phyloP scores from a whole-genome alignment of 1,284 basidiomycete genomes.

The Apiotrichum veenhuisii region DNA sequence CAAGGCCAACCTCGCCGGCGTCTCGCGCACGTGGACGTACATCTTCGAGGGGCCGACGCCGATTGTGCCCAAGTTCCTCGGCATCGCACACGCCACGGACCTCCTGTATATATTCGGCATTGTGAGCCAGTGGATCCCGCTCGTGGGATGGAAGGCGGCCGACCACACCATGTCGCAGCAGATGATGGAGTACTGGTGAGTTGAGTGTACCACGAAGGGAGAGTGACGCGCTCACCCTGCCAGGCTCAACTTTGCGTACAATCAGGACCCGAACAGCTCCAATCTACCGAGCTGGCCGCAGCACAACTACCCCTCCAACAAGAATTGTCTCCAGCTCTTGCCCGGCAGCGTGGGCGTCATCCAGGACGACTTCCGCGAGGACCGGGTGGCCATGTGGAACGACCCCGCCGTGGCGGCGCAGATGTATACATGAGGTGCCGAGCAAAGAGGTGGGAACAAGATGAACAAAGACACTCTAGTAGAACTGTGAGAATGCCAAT shows the following conservation, averaged over 20 bases:
- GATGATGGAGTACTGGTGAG: conserved; percentile 35
- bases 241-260: conserved; percentile 45
- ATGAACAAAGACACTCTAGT: no score
- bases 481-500: no score
- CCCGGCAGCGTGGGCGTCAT: conserved; percentile 32
- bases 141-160: neutral
- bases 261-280: conserved; percentile 37
- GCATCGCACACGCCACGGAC: conserved; percentile 27
- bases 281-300: conserved; percentile 29
- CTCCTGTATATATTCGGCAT: conserved; percentile 30
- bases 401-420: neutral
- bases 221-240: no score
- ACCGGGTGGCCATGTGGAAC: conserved; percentile 37
- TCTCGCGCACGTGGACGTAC: conserved; percentile 36
- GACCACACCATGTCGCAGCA: neutral
- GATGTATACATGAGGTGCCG: neutral
- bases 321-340: conserved; percentile 34
- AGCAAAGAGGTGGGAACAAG: no score
- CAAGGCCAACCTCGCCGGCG: conserved; percentile 24
- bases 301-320: conserved; percentile 21
- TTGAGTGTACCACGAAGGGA: no score
- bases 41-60: conserved; percentile 24
- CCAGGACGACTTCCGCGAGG: conserved; percentile 36
- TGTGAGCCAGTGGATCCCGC: neutral
- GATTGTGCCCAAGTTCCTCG: neutral